phyloP scores from a whole-genome alignment of 2,329 filamentous ascomycete species.

The Aspergillus sp. region DNA sequence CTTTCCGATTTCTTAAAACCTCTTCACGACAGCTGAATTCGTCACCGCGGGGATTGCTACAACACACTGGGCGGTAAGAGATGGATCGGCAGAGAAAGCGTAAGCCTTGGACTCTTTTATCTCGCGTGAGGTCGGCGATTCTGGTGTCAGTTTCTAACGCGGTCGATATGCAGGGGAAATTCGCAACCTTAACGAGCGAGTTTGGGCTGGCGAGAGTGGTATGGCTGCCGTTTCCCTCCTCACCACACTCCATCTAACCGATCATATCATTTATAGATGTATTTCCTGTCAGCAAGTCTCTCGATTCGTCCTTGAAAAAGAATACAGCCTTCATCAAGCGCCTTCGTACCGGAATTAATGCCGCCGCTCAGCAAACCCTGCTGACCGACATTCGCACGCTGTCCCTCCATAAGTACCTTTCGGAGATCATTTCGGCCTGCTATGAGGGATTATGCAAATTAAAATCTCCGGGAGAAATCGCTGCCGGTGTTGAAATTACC shows the following conservation, averaged over 20 bases:
- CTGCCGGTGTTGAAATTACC: constrained; percentile 87
- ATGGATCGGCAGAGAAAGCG: constrained; percentile 54
- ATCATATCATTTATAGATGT: constrained; percentile 58
- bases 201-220: constrained; percentile 90
- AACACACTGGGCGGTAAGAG: constrained; percentile 23
- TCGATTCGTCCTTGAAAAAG: constrained; percentile 96
- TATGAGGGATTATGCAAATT: constrained; percentile 92
- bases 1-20: constrained; percentile 38
- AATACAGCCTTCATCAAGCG: constrained; percentile 98
- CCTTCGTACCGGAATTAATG: constrained; percentile 82
- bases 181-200: constrained; percentile 80
- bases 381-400: constrained; percentile 85
- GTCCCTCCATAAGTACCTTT: constrained; percentile 93
- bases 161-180: constrained; percentile 67
- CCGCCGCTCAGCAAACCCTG: constrained; percentile 77
- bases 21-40: constrained; percentile 34
- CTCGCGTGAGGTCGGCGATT: not conserved
- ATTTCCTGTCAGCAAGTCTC: constrained; percentile 72
- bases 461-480: constrained; percentile 87
- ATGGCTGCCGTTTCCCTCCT: constrained; percentile 15
- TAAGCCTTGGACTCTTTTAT: constrained; percentile 26
- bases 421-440: constrained; percentile 93
- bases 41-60: constrained; percentile 16
- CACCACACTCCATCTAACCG: not conserved
- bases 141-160: constrained; percentile 2